A percentile compares a stretch with the other conserved stretches of the same genome.
Evolutionary conservation across 202 grass and related monocot genomes (phyloP).

Genomic region (Setaria italica): DNA sequence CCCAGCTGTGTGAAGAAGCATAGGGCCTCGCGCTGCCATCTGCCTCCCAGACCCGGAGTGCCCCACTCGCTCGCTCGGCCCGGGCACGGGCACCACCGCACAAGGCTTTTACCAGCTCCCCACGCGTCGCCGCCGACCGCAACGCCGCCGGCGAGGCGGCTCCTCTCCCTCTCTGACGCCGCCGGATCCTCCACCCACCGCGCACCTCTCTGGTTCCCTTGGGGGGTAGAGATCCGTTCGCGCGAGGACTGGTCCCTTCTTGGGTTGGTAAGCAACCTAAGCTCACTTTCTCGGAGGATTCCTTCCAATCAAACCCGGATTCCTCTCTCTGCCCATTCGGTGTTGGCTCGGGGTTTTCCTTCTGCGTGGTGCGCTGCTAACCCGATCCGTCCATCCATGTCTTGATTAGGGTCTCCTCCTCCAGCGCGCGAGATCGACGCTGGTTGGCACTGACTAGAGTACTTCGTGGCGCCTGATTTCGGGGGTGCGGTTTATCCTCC

Average conservation of each 20-base stretch:
- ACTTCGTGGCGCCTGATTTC: not conserved
- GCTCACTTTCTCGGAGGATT: not conserved
- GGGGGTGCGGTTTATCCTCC: not conserved
- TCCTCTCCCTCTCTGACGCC: not conserved
- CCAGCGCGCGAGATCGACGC: conserved; percentile 7
- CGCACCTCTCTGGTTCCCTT: not conserved
- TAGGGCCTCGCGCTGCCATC: not conserved
- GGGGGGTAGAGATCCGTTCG: not conserved
- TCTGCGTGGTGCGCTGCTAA: not conserved
- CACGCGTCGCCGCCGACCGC: conserved; percentile 25
- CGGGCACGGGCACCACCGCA: conserved; percentile 6
- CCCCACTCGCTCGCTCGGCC: not conserved
- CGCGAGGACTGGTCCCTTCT: conserved; percentile 7
- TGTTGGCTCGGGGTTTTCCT: not conserved
- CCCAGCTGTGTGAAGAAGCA: not conserved
- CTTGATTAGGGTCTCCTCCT: conserved; percentile 12
- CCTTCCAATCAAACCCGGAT: not conserved
- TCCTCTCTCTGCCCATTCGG: not conserved
- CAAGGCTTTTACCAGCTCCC: not conserved
- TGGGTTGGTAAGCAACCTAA: conserved; percentile 15
- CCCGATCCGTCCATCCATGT: not conserved
- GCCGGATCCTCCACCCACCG: conserved; percentile 22
- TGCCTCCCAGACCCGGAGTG: not conserved
- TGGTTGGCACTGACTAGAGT: not conserved
- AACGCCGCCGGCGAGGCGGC: not conserved